Conservation (phyloP, 2,329 filamentous ascomycete genomes). For the Aspergillus felis region DNA sequence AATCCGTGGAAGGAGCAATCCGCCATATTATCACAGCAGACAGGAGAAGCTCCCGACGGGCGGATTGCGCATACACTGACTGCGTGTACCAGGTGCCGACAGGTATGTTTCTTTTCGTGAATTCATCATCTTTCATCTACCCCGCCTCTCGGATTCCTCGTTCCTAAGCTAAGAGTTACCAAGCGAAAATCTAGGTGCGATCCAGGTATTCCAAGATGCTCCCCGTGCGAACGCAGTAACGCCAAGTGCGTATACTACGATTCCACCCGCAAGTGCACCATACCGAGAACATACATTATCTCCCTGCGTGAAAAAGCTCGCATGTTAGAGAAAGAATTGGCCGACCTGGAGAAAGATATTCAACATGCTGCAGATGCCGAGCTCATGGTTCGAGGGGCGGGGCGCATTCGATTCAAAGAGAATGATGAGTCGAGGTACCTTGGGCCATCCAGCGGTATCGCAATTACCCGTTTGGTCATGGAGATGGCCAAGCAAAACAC, state of each 20-base stretch:
- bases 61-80: slow-evolving; percentile 47
- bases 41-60: slow-evolving; percentile 30
- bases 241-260: slow-evolving; percentile 95
- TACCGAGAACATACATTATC: slow-evolving; percentile 88
- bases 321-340: slow-evolving; percentile 75
- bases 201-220: slow-evolving; percentile 82
- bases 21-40: slow-evolving; percentile 25
- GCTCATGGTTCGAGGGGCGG: slow-evolving; percentile 80
- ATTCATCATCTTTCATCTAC: slow-evolving; percentile 3
- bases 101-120: slow-evolving; percentile 33
- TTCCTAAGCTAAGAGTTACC: not conserved
- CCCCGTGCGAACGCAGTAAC: slow-evolving; percentile 87
- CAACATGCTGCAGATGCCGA: slow-evolving; percentile 68
- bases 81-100: slow-evolving; percentile 48
- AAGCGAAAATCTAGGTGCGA: slow-evolving; percentile 97
- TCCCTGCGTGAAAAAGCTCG: slow-evolving; percentile 84
- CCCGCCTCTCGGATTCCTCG: not conserved
- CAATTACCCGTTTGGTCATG: slow-evolving; percentile 92
- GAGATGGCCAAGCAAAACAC: slow-evolving; percentile 93
- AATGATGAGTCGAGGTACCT: slow-evolving; percentile 87
- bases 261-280: slow-evolving; percentile 76
- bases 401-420: slow-evolving; percentile 78
- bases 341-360: slow-evolving; percentile 73
- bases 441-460: slow-evolving; percentile 90
- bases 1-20: slow-evolving; percentile 25